phyloP scores from a whole-genome alignment of 2,329 filamentous ascomycete genomes.

The Penicillium capsulatum region DNA sequence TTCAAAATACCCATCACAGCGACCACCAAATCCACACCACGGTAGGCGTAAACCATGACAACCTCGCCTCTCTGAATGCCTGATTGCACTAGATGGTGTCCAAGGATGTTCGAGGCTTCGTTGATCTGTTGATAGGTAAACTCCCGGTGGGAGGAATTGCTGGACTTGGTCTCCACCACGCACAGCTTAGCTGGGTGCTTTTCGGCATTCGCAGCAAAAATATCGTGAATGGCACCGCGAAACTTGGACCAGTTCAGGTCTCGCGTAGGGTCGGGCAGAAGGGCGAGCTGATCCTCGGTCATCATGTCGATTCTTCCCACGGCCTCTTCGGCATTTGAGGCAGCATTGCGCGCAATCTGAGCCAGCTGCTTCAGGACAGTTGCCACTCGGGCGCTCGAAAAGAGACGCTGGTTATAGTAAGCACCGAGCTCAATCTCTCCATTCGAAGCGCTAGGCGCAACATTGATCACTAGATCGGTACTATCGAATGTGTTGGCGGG shows the following conservation, averaged over 20 bases:
- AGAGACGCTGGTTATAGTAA: conserved; percentile 45
- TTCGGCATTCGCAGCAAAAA: conserved; percentile 51
- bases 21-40: conserved; percentile 71
- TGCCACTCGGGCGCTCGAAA: conserved; percentile 44
- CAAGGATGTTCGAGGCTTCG: conserved; percentile 74
- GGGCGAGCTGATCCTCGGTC: conserved; percentile 31
- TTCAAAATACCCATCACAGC: conserved; percentile 72
- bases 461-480: conserved; percentile 41
- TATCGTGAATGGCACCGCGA: conserved; percentile 44
- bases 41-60: conserved; percentile 86
- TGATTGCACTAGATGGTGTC: conserved; percentile 70
- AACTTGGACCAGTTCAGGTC: conserved; percentile 46
- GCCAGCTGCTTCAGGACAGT: conserved; percentile 43
- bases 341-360: conserved; percentile 40
- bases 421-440: conserved; percentile 35
- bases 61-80: conserved; percentile 78
- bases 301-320: conserved; percentile 45
- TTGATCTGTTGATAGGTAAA: conserved; percentile 87
- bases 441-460: conserved; percentile 26
- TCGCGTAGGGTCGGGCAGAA: conserved; percentile 42
- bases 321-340: conserved; percentile 37
- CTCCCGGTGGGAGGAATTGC: conserved; percentile 53
- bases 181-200: conserved; percentile 65
- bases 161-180: conserved; percentile 60
- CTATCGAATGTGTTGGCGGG: conserved; percentile 43